These are phyloP conservation scores for Coriolopsis trogii DNA, from an alignment of 1,284 basidiomycete species.

Conservation along the genomic window DNA sequence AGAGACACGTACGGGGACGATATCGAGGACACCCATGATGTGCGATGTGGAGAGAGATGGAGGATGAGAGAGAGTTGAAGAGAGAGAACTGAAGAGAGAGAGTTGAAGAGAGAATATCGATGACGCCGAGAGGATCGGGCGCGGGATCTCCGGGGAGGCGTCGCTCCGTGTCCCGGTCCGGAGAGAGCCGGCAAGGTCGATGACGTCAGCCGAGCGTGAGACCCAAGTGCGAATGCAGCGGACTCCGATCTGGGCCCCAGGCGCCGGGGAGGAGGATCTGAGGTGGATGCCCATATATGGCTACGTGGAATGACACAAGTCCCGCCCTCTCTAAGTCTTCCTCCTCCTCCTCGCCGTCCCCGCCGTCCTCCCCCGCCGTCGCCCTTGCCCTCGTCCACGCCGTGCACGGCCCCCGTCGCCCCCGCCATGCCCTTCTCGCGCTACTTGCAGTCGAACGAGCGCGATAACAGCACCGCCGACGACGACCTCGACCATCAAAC, in stretches of 20 bases:
- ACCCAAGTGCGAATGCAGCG: slow-evolving; percentile 16
- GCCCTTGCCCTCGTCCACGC: not conserved
- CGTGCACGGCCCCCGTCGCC: not conserved
- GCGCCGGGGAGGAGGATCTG: not conserved
- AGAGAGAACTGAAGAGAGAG: not conserved
- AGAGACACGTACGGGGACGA: slow-evolving; percentile 60
- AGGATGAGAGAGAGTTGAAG: slow-evolving; percentile 10
- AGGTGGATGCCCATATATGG: slow-evolving; percentile 4
- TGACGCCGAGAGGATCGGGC: slow-evolving; percentile 2
- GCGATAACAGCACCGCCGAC: slow-evolving; percentile 15
- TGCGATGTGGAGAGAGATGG: slow-evolving; percentile 6
- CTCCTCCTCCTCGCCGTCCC: slow-evolving; percentile 5
- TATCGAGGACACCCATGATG: slow-evolving; percentile 68
- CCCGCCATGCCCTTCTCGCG: slow-evolving; percentile 23
- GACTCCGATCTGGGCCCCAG: not conserved
- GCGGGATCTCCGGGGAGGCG: not conserved
- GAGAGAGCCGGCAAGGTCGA: not conserved
- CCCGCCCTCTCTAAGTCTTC: not conserved
- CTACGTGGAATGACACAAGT: slow-evolving; percentile 15
- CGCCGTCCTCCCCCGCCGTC: not conserved
- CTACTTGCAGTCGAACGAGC: slow-evolving; percentile 20
- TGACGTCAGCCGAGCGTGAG: not conserved
- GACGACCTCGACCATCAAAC: slow-evolving; percentile 25
- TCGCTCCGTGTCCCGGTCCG: not conserved
- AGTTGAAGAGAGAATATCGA: not conserved